Evolutionary conservation across 352 stramenopile species (phyloP).

Genomic region (Phytophthora agathidicida): DNA sequence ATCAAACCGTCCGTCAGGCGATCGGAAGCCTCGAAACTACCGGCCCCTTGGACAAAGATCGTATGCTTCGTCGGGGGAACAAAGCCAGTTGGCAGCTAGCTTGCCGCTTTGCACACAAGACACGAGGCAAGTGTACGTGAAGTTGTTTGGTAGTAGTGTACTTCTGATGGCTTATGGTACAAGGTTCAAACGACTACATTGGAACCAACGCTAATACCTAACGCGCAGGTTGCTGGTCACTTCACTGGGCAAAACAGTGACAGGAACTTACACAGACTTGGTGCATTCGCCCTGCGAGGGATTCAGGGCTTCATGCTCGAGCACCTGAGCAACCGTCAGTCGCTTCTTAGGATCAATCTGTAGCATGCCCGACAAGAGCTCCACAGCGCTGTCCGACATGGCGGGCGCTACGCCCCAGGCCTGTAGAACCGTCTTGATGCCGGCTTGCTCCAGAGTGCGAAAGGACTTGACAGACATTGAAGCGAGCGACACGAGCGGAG

Average conservation of each 20-base stretch:
- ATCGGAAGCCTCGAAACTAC: slow-evolving; percentile 1
- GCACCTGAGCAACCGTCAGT: slow-evolving; percentile 23
- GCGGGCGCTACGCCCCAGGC: slow-evolving; percentile 31
- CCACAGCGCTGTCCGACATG: slow-evolving; percentile 24
- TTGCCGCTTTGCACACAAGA: too few relatives aligned
- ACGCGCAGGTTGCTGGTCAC: neutral
- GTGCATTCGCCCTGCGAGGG: neutral
- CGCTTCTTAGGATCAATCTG: slow-evolving; percentile 33
- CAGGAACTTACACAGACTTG: neutral
- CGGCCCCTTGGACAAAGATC: too few relatives aligned
- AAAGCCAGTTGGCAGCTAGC: too few relatives aligned
- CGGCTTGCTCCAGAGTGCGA: slow-evolving; percentile 29
- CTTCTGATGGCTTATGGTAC: neutral
- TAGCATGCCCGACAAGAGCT: slow-evolving; percentile 38
- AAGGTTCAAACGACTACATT: neutral
- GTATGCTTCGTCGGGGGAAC: too few relatives aligned
- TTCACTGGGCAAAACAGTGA: slow-evolving; percentile 5
- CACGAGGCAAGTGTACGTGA: too few relatives aligned
- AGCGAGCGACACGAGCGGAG: slow-evolving; percentile 40
- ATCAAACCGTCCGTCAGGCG: too few relatives aligned
- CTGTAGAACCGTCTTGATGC: slow-evolving; percentile 31
- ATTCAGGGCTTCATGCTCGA: slow-evolving; percentile 23
- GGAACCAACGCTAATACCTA: slow-evolving; percentile 1
- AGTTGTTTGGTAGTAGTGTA: neutral
- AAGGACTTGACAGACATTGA: slow-evolving; percentile 37